phyloP scores from a whole-genome alignment of 2,329 filamentous ascomycete genomes.

The Trichothecium sympodiale region DNA sequence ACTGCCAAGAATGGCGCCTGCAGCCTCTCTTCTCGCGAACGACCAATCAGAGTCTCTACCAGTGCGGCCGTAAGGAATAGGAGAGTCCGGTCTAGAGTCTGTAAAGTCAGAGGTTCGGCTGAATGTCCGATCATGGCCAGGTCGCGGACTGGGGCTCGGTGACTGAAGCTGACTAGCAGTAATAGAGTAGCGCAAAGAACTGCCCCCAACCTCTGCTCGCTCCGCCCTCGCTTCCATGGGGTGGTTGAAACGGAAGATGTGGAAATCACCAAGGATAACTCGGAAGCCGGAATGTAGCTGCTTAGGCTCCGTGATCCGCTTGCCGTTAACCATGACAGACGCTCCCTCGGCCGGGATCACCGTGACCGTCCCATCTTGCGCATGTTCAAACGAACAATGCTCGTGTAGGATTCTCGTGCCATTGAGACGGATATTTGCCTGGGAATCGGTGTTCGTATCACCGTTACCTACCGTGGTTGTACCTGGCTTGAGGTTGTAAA shows the following conservation, averaged over 20 bases:
- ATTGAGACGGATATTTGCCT: constrained; percentile 85
- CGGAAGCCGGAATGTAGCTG: constrained; percentile 85
- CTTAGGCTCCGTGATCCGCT: constrained; percentile 76
- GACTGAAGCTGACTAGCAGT: constrained; percentile 50
- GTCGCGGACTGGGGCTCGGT: constrained; percentile 52
- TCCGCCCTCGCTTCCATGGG: constrained; percentile 92
- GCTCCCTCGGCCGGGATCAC: constrained; percentile 83
- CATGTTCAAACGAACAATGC: constrained; percentile 89
- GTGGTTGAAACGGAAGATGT: constrained; percentile 98
- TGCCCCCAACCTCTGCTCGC: constrained; percentile 69
- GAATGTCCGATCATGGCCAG: constrained; percentile 64
- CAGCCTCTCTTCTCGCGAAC: constrained; percentile 85
- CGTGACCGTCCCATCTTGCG: constrained; percentile 79
- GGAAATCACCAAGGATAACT: constrained; percentile 93
- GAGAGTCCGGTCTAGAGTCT: constrained; percentile 70
- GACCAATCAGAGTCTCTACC: constrained; percentile 89
- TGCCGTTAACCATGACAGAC: constrained; percentile 95
- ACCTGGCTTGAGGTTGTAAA: constrained; percentile 96
- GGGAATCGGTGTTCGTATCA: constrained; percentile 63
- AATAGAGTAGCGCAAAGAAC: constrained; percentile 73
- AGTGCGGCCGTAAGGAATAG: constrained; percentile 51
- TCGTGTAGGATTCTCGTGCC: constrained; percentile 86
- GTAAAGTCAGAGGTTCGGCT: constrained; percentile 76
- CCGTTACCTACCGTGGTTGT: constrained; percentile 91
- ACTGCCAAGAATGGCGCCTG: constrained; percentile 74